Conservation (phyloP, 805 yeast genomes). For the Nakazawaea siamensis region DNA sequence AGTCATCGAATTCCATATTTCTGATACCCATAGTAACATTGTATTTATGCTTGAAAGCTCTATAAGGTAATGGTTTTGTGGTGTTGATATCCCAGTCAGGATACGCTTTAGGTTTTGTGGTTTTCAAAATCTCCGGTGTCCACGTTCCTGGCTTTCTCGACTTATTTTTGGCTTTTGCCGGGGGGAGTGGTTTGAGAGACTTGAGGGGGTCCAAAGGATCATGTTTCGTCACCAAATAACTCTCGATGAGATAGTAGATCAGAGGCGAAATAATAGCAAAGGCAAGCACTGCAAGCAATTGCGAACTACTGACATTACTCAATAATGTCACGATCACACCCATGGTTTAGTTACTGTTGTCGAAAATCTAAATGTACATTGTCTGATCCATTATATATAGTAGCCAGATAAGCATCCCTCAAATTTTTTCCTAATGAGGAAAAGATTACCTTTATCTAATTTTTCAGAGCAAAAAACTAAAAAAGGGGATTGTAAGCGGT, state of each 20-base stretch:
- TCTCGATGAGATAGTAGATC: slow-evolving; percentile 1
- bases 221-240: background rate
- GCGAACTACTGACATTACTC: background rate
- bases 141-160: slow-evolving; percentile 40
- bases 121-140: slow-evolving; percentile 41
- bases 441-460: slow-evolving; percentile 7
- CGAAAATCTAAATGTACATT: too few species aligned
- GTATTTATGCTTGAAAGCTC: slow-evolving; percentile 61
- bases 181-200: slow-evolving; percentile 21
- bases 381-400: too few species aligned
- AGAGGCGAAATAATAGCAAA: slow-evolving; percentile 1
- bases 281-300: background rate
- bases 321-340: slow-evolving; percentile 3
- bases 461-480: background rate
- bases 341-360: slow-evolving; percentile 1
- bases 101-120: slow-evolving; percentile 42
- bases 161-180: slow-evolving; percentile 32
- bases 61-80: slow-evolving; percentile 51
- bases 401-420: too few species aligned
- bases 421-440: slow-evolving; percentile 3
- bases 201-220: slow-evolving; percentile 10
- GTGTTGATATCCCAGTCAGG: slow-evolving; percentile 38
- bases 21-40: slow-evolving; percentile 65
- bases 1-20: slow-evolving; percentile 47
- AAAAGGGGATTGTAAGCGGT: too few species aligned